These are phyloP conservation scores for Coemansia sp. DNA, from an alignment of 192 early-diverging fungal genomes.

Conservation along the genomic window DNA sequence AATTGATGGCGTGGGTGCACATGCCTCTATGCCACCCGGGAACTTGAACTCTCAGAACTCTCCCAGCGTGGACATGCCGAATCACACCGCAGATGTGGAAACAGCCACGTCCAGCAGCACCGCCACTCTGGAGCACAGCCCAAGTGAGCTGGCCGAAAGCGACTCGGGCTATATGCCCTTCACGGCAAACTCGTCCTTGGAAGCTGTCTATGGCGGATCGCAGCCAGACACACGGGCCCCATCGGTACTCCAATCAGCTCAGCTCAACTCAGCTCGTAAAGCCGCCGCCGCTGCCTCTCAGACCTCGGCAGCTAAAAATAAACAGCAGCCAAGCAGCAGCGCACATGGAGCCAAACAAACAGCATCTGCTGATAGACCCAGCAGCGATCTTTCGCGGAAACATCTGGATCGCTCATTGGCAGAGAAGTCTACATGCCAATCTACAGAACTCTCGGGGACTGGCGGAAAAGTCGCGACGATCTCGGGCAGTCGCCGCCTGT, in stretches of 20 bases:
- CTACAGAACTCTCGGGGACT: not conserved
- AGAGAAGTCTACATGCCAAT: not conserved
- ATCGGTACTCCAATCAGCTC: slow-evolving; percentile 9
- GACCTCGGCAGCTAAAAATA: not conserved
- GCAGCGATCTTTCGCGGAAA: not conserved
- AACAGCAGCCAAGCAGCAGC: not conserved
- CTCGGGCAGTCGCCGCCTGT: not conserved
- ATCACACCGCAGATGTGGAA: not conserved
- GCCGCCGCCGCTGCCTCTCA: not conserved
- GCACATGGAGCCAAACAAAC: not conserved
- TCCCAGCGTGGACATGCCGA: not conserved
- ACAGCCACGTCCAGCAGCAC: not conserved
- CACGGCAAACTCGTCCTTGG: slow-evolving; percentile 41
- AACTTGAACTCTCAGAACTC: not conserved
- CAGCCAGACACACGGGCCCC: slow-evolving; percentile 24
- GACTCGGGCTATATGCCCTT: slow-evolving; percentile 13
- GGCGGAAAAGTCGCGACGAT: slow-evolving; percentile 2
- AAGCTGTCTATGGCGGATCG: slow-evolving; percentile 52
- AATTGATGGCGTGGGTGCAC: not conserved
- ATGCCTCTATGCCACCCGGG: slow-evolving; percentile 4
- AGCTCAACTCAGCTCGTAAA: slow-evolving; percentile 9
- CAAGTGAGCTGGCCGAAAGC: slow-evolving; percentile 4
- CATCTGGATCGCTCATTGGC: slow-evolving; percentile 6
- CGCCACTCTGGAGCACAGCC: not conserved
- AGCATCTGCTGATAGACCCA: not conserved